Evolutionary conservation across 192 early-diverging fungal genomes (phyloP).

Genomic region (Jimgerdemannia lactiflua): DNA sequence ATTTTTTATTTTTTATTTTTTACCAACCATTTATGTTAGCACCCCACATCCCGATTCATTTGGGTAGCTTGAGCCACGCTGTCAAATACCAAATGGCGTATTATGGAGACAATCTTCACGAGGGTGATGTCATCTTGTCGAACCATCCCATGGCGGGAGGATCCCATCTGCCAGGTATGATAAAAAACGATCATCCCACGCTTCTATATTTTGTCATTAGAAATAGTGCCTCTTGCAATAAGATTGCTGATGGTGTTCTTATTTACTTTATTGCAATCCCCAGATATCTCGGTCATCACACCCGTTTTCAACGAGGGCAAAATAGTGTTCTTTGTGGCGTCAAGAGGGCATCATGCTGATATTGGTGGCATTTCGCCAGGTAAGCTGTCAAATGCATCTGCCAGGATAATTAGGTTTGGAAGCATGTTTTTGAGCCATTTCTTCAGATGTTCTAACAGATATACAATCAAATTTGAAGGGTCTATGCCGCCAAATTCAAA

Average conservation of each 20-base stretch:
- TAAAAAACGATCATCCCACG: background rate
- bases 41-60: conserved; percentile 90
- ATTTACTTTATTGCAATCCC: background rate
- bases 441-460: background rate
- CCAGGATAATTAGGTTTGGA: background rate
- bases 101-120: conserved; percentile 60
- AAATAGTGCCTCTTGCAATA: background rate
- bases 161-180: conserved; percentile 75
- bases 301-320: conserved; percentile 81
- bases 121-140: conserved; percentile 92
- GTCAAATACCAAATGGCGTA: conserved; percentile 89
- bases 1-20: background rate
- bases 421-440: background rate
- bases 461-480: conserved; percentile 14
- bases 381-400: background rate
- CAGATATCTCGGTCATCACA: conserved; percentile 94
- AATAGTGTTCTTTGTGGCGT: conserved; percentile 94
- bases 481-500: conserved; percentile 94
- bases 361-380: conserved; percentile 86
- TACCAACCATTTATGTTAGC: conserved; percentile 23
- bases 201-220: background rate
- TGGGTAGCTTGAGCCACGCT: conserved; percentile 93
- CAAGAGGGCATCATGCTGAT: conserved; percentile 91
- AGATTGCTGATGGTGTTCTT: background rate
- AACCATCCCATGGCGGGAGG: conserved; percentile 97